Evolutionary conservation across 176 grass and related monocot genomes (phyloP).

Genomic region (Hordeum marinum): DNA sequence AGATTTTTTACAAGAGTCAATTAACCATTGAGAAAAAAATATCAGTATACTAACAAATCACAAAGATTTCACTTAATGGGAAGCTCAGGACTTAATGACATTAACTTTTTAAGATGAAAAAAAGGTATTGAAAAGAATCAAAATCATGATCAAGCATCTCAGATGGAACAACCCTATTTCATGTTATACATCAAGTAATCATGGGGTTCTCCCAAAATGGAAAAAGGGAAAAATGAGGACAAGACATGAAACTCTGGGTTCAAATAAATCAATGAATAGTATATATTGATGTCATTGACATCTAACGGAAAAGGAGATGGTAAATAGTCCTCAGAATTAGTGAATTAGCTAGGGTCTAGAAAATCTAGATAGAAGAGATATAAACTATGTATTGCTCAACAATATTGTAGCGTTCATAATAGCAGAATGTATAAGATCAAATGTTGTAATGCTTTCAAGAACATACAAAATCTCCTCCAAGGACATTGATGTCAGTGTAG

Average conservation of each 20-base stretch:
- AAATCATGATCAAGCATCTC: neutral
- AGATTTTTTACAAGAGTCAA: conserved; percentile 26
- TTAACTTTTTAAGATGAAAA: neutral
- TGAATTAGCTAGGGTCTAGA: neutral
- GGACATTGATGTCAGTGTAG: conserved; percentile 82
- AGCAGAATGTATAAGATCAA: conserved; percentile 10
- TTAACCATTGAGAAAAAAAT: conserved; percentile 20
- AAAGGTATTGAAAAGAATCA: neutral
- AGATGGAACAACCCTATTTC: neutral
- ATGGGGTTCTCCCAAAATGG: neutral
- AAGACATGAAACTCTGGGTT: neutral
- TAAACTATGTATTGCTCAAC: neutral
- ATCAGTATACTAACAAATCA: neutral
- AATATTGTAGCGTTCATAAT: conserved; percentile 2
- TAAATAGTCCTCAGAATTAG: neutral
- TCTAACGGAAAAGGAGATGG: neutral
- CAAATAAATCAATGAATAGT: neutral
- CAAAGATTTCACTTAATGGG: neutral
- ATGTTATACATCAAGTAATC: neutral
- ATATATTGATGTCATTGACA: neutral
- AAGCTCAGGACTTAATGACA: neutral
- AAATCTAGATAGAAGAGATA: neutral
- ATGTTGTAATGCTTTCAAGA: conserved; percentile 2
- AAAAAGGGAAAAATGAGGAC: neutral
- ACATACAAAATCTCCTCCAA: conserved; percentile 80